Evolutionary conservation across 1,284 basidiomycete genomes (phyloP).

Genomic region (Athelia psychrophila): DNA sequence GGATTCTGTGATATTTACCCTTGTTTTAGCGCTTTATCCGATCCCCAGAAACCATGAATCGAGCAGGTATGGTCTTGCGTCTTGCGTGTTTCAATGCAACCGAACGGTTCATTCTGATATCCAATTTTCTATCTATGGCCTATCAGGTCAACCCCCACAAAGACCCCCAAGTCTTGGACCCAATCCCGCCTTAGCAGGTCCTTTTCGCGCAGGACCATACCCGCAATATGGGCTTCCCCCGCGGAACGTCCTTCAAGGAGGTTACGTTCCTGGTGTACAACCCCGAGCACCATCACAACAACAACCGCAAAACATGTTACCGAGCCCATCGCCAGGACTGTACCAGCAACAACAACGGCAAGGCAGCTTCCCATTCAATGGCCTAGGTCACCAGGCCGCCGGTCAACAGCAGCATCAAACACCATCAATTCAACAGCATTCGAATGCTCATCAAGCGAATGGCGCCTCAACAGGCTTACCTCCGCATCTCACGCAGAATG

Average conservation of each 20-base stretch:
- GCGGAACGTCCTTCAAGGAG: constrained; percentile 47
- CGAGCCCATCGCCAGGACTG: constrained; percentile 61
- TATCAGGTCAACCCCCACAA: constrained; percentile 72
- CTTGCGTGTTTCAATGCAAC: not conserved
- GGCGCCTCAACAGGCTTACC: constrained; percentile 47
- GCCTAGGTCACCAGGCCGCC: constrained; percentile 33
- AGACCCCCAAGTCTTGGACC: constrained; percentile 71
- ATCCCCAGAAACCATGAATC: constrained; percentile 2
- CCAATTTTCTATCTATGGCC: not conserved
- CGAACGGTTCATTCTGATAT: not conserved
- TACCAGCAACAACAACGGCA: constrained; percentile 56
- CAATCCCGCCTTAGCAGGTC: constrained; percentile 55
- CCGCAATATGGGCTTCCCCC: constrained; percentile 62
- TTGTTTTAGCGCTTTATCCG: not conserved
- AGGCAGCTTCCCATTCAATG: constrained; percentile 54
- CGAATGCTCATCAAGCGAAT: constrained; percentile 39
- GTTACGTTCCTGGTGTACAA: constrained; percentile 51
- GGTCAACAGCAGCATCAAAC: constrained; percentile 39
- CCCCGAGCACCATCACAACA: constrained; percentile 49
- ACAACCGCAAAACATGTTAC: constrained; percentile 49
- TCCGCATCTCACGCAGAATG: constrained; percentile 50
- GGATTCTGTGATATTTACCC: not conserved
- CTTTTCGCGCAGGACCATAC: constrained; percentile 60
- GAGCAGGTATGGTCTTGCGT: not conserved
- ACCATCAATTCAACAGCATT: constrained; percentile 29